phyloP scores from a whole-genome alignment of 1,139 yeast species.

The Debaryomycetaceae sp. region DNA sequence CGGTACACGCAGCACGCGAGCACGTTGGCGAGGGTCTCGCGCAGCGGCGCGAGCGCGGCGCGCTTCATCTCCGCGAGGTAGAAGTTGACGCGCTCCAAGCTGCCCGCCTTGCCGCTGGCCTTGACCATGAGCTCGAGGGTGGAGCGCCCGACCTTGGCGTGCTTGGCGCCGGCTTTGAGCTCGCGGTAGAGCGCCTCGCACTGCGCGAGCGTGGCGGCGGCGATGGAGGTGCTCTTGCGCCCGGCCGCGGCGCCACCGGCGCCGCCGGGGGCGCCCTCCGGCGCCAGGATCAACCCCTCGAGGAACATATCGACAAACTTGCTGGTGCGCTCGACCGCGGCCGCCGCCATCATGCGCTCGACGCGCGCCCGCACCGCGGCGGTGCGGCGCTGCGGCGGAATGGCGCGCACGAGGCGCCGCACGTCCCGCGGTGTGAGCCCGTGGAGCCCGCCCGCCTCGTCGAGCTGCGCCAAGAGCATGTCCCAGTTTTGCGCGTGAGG shows the following conservation, averaged over 20 bases:
- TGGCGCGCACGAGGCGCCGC: slow-evolving; percentile 34
- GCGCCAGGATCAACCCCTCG: slow-evolving; percentile 30
- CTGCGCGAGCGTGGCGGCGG: slow-evolving; percentile 17
- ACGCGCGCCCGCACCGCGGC: slow-evolving; percentile 29
- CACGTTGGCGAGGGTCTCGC: slow-evolving; percentile 58
- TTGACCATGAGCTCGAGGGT: slow-evolving; percentile 35
- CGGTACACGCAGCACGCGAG: slow-evolving; percentile 62
- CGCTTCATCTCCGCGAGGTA: slow-evolving; percentile 46
- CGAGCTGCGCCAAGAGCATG: slow-evolving; percentile 43
- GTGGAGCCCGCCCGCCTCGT: slow-evolving; percentile 35
- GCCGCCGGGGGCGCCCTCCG: too few species aligned
- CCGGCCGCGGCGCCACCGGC: too few species aligned
- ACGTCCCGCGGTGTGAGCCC: slow-evolving; percentile 36
- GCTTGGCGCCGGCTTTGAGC: slow-evolving; percentile 13
- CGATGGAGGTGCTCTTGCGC: too few species aligned
- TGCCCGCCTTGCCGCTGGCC: slow-evolving; percentile 35
- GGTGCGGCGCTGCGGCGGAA: slow-evolving; percentile 34
- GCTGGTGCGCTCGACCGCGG: slow-evolving; percentile 27
- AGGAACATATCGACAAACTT: slow-evolving; percentile 44
- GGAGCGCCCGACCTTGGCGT: slow-evolving; percentile 18
- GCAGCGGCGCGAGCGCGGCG: slow-evolving; percentile 49
- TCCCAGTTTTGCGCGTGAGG: slow-evolving; percentile 53
- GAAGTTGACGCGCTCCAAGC: slow-evolving; percentile 29
- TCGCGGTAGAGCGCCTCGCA: slow-evolving; percentile 23
- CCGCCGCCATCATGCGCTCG: slow-evolving; percentile 30